phyloP scores from a whole-genome alignment of 164 flowering plant species.

The Santalum album region DNA sequence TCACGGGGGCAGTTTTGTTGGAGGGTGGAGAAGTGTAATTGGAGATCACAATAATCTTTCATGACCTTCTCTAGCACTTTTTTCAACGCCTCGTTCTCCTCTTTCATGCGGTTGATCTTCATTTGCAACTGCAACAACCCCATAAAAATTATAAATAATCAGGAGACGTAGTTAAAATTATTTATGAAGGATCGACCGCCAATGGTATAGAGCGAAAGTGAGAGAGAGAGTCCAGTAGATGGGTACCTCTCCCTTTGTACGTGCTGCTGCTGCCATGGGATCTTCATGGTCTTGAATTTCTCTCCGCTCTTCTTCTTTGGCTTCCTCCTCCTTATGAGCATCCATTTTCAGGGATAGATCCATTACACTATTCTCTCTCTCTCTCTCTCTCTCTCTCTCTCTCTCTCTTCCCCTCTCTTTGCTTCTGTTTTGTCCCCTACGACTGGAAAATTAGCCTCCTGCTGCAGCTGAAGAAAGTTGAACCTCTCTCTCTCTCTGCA shows the following conservation, averaged over 20 bases:
- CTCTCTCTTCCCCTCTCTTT: not conserved
- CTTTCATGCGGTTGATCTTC: slow-evolving; percentile 59
- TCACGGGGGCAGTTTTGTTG: slow-evolving; percentile 26
- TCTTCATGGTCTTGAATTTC: slow-evolving; percentile 9
- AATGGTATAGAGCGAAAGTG: not conserved
- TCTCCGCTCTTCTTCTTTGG: not conserved
- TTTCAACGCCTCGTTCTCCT: slow-evolving; percentile 54
- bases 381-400: no score
- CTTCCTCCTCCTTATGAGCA: slow-evolving; percentile 11
- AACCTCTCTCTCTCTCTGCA: no score
- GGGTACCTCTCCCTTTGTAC: no score
- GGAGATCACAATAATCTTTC: slow-evolving; percentile 59
- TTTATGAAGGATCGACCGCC: no score
- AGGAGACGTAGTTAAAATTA: no score
- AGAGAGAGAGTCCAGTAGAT: not conserved
- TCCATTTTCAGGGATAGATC: slow-evolving; percentile 47
- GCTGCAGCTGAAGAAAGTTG: no score
- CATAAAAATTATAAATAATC: no score
- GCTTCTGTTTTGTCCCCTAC: no score
- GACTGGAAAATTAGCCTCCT: no score
- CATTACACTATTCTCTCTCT: no score
- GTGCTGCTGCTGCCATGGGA: not conserved
- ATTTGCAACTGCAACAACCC: slow-evolving; percentile 17
- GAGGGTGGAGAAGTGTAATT: slow-evolving; percentile 35
- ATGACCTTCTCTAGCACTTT: slow-evolving; percentile 53